Base-by-base conservation (phyloP, 1,284 basidiomycete species). In the Puccinia hordei region DNA sequence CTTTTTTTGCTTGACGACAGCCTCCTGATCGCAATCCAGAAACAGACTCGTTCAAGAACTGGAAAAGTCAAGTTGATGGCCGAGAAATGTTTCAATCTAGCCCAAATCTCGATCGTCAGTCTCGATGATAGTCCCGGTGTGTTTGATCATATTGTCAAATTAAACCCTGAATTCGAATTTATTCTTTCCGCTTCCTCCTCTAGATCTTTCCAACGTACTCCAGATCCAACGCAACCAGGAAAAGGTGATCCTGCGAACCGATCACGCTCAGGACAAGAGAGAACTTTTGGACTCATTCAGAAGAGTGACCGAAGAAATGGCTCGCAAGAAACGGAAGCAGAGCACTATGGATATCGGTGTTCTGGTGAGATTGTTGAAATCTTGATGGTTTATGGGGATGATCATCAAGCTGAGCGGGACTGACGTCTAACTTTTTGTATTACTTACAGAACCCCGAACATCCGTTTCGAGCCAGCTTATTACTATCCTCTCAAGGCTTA, bases 171-270 rank as follows among this genome's bases (percentile, higher is more conserved):
- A 59, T n/a, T 17, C 57, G 8, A 24, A 61, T 61, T 74, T 35
- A 74, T 46, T 35, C 10, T n/a, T 41, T n/a, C 33, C 27, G 61
- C 27, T 44, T 46, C 46, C 38, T 9, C 33, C 24, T 57, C 15
- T 66, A 80, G 95, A 90, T 74, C 91, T 98, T 87, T 93, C 91
- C 22, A 97, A 98, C 84, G 95, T 97, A 0, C 92, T 99, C 89
- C 98, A 98, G 88, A 91, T 99, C 83, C 90, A 92, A 83, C 90
- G 95, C 76, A 92, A 92, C 10, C 96, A 96, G 86, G 96, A 98
- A 87, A 93, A 92, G 1, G 92, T 93, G 85, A 94, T 99, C 12
- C 98, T 94, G 85, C 90, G 94, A 49, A 93, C 93, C 0, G 92
- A 95, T 81, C 89, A 89, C 8, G 84, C 90, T 0, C 88, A 91